Evolutionary conservation across 2,329 filamentous ascomycete species (phyloP).

Genomic region (Aaosphaeria pasadenensis): DNA sequence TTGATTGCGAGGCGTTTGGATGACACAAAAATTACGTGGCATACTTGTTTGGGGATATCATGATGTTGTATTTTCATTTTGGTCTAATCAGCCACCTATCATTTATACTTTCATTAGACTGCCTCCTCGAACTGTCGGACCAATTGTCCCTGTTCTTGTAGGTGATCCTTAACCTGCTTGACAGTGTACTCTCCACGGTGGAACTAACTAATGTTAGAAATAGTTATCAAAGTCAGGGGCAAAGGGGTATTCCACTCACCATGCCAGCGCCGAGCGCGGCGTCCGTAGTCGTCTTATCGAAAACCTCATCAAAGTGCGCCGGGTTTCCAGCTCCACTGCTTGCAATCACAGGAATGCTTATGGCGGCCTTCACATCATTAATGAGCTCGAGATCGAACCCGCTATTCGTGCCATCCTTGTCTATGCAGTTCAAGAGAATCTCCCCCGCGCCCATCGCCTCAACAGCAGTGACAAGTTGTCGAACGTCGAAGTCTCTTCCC

Average conservation of each 20-base stretch:
- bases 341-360: constrained; percentile 92
- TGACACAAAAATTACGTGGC: no score
- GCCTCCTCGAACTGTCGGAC: constrained; percentile 74
- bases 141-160: constrained; percentile 67
- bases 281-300: constrained; percentile 79
- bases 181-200: constrained; percentile 95
- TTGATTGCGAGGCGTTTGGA: no score
- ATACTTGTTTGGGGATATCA: neutral
- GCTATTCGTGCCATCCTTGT: constrained; percentile 90
- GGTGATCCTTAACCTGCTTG: constrained; percentile 83
- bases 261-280: constrained; percentile 94
- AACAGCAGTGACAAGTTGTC: constrained; percentile 82
- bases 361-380: constrained; percentile 77
- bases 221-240: no score
- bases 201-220: constrained; percentile 54
- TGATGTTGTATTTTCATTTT: no score
- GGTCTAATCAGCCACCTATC: neutral
- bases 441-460: constrained; percentile 96
- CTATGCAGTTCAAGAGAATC: constrained; percentile 95
- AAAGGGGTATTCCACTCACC: constrained; percentile 46
- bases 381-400: constrained; percentile 95
- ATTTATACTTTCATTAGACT: constrained; percentile 14
- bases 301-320: constrained; percentile 86
- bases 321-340: constrained; percentile 89
- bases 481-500: constrained; percentile 88